Conservation (phyloP, 1,284 basidiomycete species). For the Xerocomus cyaneibrunnescens region DNA sequence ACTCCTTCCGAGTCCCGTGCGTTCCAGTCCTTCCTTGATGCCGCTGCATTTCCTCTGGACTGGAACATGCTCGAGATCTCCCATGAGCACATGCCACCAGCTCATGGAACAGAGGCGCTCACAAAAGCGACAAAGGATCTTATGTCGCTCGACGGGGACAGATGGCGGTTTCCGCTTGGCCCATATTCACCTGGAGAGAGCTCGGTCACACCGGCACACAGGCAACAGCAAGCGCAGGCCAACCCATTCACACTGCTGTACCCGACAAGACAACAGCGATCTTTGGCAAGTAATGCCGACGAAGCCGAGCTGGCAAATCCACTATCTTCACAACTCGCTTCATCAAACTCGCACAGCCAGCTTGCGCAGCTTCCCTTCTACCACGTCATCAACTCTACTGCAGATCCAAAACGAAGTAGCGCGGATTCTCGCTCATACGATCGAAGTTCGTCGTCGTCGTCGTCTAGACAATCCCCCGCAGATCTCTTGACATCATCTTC, state of each 20-base stretch:
- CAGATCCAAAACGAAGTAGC: slow-evolving; percentile 12
- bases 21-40: slow-evolving; percentile 54
- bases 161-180: slow-evolving; percentile 28
- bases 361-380: slow-evolving; percentile 18
- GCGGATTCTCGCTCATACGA: slow-evolving; percentile 14
- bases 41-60: slow-evolving; percentile 38
- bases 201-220: slow-evolving; percentile 11
- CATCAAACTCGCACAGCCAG: slow-evolving; percentile 2
- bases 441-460: slow-evolving; percentile 29
- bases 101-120: slow-evolving; percentile 55
- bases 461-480: slow-evolving; percentile 30
- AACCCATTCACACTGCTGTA: slow-evolving; percentile 18
- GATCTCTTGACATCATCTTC: slow-evolving; percentile 22
- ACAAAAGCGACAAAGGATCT: slow-evolving; percentile 65
- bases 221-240: slow-evolving; percentile 18
- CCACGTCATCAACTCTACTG: slow-evolving; percentile 10
- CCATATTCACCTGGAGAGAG: slow-evolving; percentile 14
- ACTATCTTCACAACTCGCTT: background rate
- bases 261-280: slow-evolving; percentile 20
- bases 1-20: slow-evolving; percentile 50
- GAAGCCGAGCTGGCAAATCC: slow-evolving; percentile 5
- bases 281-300: slow-evolving; percentile 3
- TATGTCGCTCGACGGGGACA: slow-evolving; percentile 36
- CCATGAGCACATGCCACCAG: slow-evolving; percentile 38
- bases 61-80: slow-evolving; percentile 38